These are phyloP conservation scores for Dryadomyces sulphureus DNA, from an alignment of 2,329 filamentous ascomycete genomes.

Conservation along the genomic window DNA sequence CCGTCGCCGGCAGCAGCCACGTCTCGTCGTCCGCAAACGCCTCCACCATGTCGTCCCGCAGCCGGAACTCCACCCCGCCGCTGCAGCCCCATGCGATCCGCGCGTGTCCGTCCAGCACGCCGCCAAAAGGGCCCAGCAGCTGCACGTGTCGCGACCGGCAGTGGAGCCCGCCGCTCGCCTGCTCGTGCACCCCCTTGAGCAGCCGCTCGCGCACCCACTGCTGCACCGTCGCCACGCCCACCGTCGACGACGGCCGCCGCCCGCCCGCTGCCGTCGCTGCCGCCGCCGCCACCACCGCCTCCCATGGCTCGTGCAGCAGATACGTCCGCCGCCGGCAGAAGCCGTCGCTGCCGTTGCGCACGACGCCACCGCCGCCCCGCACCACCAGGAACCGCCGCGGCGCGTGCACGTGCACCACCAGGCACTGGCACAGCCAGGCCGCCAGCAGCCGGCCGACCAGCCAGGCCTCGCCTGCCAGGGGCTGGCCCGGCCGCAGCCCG, in stretches of 20 bases:
- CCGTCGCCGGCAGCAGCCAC: conserved; percentile 17
- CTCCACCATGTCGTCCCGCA: conserved; percentile 14
- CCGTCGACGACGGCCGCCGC: neutral
- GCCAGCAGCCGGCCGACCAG: conserved; percentile 13
- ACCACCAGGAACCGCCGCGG: conserved; percentile 15
- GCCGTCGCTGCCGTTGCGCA: conserved; percentile 5
- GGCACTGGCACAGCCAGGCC: conserved; percentile 18
- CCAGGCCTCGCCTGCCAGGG: conserved; percentile 20
- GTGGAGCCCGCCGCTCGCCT: neutral
- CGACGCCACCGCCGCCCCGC: conserved; percentile 8
- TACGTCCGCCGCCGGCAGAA: conserved; percentile 17
- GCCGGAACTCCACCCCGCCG: conserved; percentile 16
- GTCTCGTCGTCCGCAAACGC: conserved; percentile 17
- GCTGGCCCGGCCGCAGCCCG: conserved; percentile 15
- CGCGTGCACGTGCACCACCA: conserved; percentile 15
- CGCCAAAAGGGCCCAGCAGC: too few species aligned
- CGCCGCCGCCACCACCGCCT: neutral
- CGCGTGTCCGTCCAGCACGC: neutral
- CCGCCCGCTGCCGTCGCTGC: neutral
- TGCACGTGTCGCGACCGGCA: conserved; percentile 10
- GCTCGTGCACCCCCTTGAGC: conserved; percentile 5
- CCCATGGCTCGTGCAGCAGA: conserved; percentile 15
- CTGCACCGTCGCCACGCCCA: conserved; percentile 3
- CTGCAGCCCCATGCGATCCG: conserved; percentile 12
- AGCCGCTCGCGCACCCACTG: conserved; percentile 8